Base-by-base conservation (phyloP, 345 rosid species). In the Eucalyptus erythrocorys region DNA sequence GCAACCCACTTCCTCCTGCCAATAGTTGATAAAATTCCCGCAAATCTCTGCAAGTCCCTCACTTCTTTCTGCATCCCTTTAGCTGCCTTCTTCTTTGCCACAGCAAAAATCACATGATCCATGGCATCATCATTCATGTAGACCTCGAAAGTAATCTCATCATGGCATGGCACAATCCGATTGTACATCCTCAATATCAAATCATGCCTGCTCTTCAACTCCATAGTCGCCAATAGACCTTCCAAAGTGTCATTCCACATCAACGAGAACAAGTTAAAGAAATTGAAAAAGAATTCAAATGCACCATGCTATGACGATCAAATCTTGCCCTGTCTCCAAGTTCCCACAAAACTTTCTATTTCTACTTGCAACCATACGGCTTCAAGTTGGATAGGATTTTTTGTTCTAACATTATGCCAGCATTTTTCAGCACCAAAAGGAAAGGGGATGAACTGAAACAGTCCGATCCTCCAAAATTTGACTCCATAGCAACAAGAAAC, bases 171-270 rank as follows among this genome's bases (percentile, higher is more conserved):
- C 3, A 98, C 96, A 3, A 97, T 92, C 92, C 92, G 66, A 88
- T 95, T 95, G n/a, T 94, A 98, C 21, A 98, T 55, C 90, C 93
- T 93, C 0, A 97, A 94, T 88, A 97, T 91, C 92, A 98, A 90
- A 95, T 98, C 99, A 85, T 98, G 99, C 86, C 99, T 94, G 90
- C 99, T 96, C 94, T 95, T 97, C 89, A 98, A 92, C 94, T 98
- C 99, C 95, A 98, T 93, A 1, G 99, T 98, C 8, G 98, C 99
- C 92, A 94, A 48, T 85, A 98, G 87, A 87, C 89, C 87, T 89
- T 87, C 43, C 57, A 22, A 55, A 34, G 21, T 50, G 13, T 55
- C 55, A 34, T 86, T 50, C 43, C 87, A 86, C 34, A 50, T 48
- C 64, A 85, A 85, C 10, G 6, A 71, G 82, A 71, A 71, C 5